Conservation (phyloP, 768 basidiomycete genomes). For the Boletus speciosus region DNA sequence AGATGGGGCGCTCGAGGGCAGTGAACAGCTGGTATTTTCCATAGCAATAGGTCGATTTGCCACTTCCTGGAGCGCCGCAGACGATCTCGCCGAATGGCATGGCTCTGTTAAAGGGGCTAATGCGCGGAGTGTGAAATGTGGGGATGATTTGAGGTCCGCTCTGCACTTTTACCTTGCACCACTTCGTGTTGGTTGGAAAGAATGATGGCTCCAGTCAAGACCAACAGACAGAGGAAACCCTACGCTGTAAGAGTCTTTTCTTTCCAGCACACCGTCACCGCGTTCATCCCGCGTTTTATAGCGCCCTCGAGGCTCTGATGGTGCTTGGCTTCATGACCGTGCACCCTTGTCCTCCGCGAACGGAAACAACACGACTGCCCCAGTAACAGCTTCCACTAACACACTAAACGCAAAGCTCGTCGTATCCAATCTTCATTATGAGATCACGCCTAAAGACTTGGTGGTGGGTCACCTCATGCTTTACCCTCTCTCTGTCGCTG, state of each 20-base stretch:
- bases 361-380: conserved; percentile 23
- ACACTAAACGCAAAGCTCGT: conserved; percentile 56
- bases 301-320: conserved; percentile 61
- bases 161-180: not conserved
- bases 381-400: conserved; percentile 21
- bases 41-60: conserved; percentile 86
- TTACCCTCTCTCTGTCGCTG: not conserved
- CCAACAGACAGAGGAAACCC: conserved; percentile 39
- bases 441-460: conserved; percentile 84
- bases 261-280: not conserved
- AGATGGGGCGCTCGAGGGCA: conserved; percentile 80
- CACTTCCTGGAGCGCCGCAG: conserved; percentile 81
- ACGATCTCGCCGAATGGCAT: conserved; percentile 92
- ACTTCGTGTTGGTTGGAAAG: not conserved
- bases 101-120: not conserved
- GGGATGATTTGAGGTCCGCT: conserved; percentile 9
- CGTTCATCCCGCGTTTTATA: conserved; percentile 26
- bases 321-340: conserved; percentile 76
- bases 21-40: conserved; percentile 87
- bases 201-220: conserved; percentile 24
- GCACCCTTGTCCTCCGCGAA: conserved; percentile 43
- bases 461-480: conserved; percentile 52
- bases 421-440: conserved; percentile 89
- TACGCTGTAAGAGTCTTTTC: conserved; percentile 34
- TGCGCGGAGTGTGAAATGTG: conserved; percentile 13